phyloP scores from a whole-genome alignment of 2,329 filamentous ascomycete species.

The Botrytis hyacinthi region DNA sequence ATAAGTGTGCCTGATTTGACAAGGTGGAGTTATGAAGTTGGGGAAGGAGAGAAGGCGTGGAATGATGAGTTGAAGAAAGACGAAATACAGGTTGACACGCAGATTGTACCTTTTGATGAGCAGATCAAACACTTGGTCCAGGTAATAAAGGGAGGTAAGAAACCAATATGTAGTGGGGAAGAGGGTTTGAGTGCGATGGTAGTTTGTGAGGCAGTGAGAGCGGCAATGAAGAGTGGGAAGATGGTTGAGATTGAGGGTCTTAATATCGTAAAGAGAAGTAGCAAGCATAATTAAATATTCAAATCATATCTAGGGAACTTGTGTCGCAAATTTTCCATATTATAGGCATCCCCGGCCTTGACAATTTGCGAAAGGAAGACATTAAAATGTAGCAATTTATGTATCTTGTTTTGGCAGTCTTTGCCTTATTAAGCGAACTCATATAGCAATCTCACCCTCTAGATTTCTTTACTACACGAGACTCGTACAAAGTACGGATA shows the following conservation, averaged over 20 bases:
- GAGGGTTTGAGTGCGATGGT: conserved; percentile 26
- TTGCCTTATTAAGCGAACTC: neutral
- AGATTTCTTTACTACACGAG: neutral
- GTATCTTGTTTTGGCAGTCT: neutral
- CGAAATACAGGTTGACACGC: neutral
- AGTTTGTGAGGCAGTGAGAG: conserved; percentile 52
- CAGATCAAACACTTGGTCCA: neutral
- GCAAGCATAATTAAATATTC: neutral
- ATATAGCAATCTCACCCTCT: neutral
- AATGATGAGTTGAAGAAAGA: neutral
- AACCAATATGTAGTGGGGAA: neutral
- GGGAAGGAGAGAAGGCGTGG: neutral
- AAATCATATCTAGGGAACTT: neutral
- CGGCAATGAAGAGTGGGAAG: conserved; percentile 42
- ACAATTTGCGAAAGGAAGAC: neutral
- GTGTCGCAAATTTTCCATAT: neutral
- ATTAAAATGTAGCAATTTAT: neutral
- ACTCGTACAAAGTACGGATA: neutral
- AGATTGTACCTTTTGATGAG: neutral
- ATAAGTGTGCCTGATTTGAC: neutral
- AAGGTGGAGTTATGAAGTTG: neutral
- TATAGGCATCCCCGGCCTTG: neutral
- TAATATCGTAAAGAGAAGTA: conserved; percentile 15
- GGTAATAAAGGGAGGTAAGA: neutral
- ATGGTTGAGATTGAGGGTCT: conserved; percentile 25